Evolutionary conservation across 495 filamentous ascomycete genomes (phyloP).

Genomic region (Penicillium chermesinum): DNA sequence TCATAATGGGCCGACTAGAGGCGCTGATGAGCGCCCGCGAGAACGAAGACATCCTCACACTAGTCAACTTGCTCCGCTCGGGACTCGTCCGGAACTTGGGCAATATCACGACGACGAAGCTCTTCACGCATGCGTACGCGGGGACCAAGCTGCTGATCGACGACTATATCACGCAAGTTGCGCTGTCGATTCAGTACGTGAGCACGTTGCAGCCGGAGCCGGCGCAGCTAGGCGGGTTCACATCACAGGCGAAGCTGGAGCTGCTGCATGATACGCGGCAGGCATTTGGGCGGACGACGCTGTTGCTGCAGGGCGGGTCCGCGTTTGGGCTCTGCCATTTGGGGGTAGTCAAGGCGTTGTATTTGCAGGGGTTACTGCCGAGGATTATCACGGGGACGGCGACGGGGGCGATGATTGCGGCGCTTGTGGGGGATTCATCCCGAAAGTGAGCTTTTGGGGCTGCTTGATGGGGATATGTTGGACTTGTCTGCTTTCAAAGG

Average conservation of each 20-base stretch:
- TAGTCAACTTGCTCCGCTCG: constrained; percentile 76
- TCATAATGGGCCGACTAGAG: constrained; percentile 73
- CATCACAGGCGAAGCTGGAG: constrained; percentile 80
- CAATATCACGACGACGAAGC: constrained; percentile 77
- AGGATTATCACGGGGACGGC: constrained; percentile 89
- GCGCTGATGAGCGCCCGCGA: constrained; percentile 70
- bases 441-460: constrained; percentile 73
- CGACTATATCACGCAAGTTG: constrained; percentile 82
- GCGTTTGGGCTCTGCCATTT: constrained; percentile 91
- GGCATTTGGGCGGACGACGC: constrained; percentile 79
- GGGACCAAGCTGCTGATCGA: constrained; percentile 89
- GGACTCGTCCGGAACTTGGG: constrained; percentile 88
- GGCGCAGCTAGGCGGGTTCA: constrained; percentile 53
- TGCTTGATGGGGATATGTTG: constrained; percentile 74
- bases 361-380: constrained; percentile 76
- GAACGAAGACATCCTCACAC: constrained; percentile 64
- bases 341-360: constrained; percentile 84
- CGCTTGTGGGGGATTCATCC: constrained; percentile 84
- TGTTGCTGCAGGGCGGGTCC: constrained; percentile 85
- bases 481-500: constrained; percentile 74
- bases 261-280: constrained; percentile 85
- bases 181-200: constrained; percentile 72
- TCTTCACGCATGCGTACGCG: constrained; percentile 81
- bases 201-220: constrained; percentile 62
- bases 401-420: constrained; percentile 86